phyloP scores from a whole-genome alignment of 208 protist genomes.

The Wallacemonas sp. region DNA sequence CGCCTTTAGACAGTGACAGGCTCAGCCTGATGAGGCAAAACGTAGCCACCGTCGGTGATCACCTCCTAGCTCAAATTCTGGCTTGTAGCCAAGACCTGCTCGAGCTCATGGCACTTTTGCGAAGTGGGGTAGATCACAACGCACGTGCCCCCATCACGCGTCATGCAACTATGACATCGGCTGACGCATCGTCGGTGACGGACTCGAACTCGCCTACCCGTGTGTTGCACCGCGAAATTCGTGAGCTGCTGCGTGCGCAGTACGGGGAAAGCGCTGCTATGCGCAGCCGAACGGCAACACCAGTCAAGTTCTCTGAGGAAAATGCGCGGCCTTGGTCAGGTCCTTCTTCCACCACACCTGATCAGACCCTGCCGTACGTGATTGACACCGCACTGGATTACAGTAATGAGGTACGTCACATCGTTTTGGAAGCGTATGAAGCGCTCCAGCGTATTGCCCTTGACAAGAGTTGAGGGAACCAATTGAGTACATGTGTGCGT shows the following conservation, averaged over 20 bases:
- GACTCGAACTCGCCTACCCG: constrained; percentile 1
- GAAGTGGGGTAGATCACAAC: constrained; percentile 25
- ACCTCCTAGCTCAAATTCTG: constrained; percentile 34
- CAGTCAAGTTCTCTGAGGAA: too few species aligned
- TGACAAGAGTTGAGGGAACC: neutral
- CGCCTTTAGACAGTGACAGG: constrained; percentile 13
- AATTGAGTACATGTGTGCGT: neutral
- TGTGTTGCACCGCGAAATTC: constrained; percentile 13
- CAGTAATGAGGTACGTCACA: constrained; percentile 56
- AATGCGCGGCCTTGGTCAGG: too few species aligned
- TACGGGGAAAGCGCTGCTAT: constrained; percentile 17
- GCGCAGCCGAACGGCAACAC: constrained; percentile 2
- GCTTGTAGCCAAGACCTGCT: constrained; percentile 69
- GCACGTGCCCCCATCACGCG: neutral
- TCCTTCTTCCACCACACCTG: too few species aligned
- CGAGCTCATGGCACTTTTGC: constrained; percentile 55
- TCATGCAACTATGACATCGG: neutral
- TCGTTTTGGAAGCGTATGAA: constrained; percentile 44
- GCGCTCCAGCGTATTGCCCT: constrained; percentile 35
- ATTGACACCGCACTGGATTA: constrained; percentile 78
- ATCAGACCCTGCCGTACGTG: constrained; percentile 44
- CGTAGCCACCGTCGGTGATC: constrained; percentile 43
- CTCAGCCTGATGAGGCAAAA: constrained; percentile 27
- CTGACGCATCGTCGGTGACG: neutral
- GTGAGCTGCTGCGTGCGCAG: constrained; percentile 25